Percentiles rank a stretch among this genome's conserved stretches.
Evolutionary conservation across 1,284 basidiomycete species (phyloP).

Genomic region (Inonotus obliquus): DNA sequence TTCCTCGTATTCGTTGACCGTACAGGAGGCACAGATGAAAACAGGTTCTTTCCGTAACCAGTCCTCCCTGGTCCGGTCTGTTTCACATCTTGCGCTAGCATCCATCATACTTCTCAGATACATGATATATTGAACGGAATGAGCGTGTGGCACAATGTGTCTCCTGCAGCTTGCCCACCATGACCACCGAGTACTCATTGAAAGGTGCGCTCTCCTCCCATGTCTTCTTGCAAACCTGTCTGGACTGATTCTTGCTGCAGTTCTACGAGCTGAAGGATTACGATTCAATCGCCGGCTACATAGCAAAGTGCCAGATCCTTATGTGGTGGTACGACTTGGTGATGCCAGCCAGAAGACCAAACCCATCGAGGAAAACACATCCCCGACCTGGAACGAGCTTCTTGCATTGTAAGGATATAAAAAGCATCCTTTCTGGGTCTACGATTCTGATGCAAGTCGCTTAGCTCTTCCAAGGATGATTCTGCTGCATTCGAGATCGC

Average conservation of each 20-base stretch:
- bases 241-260: background rate
- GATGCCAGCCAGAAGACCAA: background rate
- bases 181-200: background rate
- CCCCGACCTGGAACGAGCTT: background rate
- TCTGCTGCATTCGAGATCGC: background rate
- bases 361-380: background rate
- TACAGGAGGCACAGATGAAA: too few species aligned
- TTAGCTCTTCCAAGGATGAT: background rate
- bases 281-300: background rate
- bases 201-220: background rate
- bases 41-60: too few species aligned
- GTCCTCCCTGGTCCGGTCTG: too few species aligned
- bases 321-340: background rate
- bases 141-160: background rate
- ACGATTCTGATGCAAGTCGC: background rate
- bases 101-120: background rate
- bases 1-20: too few species aligned
- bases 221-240: too few species aligned
- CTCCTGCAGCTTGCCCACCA: background rate
- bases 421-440: background rate
- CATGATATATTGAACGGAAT: background rate
- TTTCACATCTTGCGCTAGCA: background rate
- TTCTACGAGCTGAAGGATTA: background rate
- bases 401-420: background rate
- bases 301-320: background rate